Evolutionary conservation across 352 stramenopile species (phyloP), one percentile per base, ranked within the genome.

Genomic region (Salisapilia sapeloensis): DNA sequence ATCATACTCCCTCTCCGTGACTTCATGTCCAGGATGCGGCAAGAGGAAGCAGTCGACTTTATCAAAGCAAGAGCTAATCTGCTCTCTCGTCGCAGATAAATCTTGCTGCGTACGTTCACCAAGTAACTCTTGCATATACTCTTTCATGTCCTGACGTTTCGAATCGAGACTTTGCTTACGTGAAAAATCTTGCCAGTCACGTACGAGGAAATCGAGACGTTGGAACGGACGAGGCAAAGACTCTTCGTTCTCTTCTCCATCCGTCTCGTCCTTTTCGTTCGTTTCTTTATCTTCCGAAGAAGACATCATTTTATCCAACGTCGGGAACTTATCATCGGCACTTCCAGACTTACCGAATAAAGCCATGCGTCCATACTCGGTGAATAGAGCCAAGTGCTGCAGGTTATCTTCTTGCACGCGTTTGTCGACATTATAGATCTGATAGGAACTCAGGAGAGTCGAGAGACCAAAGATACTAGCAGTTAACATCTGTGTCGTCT

Each of bases 401-500:
- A 99, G 57, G 55, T 99, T 96, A 58, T 99, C 96, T 60, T 99
- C 96, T 46, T 98, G 92, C 33, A 99, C 96, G 33, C 92, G 62
- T 57, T 98, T 98, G 56, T 98, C 87, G 13, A 99, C 90, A 62
- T 99, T 99, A 61, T 99, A 99, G 53, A 99, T 98, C 58, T 98
- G 92, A 50, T 96, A 97, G 46, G 66, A 86, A 29, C 78, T 93
- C 24, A 99, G 55, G 24, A 99, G 49, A 23, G 94, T 99, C 38
- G 72, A 96, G 1, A 99, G 56, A 4, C 94, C 95, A 61, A 99
- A 99, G 56, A 99, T 99, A 44, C 80, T 96, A 3, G 93, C 87
- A 15, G 94, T 99, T 29, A 99, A 75, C 50, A 93, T 92, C 74
- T 98, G 96, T 32, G 89, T 97, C 20, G 94, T 98, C 57, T 98